Conservation (phyloP, 2,329 filamentous ascomycete genomes). For the Penicillium sp. region DNA sequence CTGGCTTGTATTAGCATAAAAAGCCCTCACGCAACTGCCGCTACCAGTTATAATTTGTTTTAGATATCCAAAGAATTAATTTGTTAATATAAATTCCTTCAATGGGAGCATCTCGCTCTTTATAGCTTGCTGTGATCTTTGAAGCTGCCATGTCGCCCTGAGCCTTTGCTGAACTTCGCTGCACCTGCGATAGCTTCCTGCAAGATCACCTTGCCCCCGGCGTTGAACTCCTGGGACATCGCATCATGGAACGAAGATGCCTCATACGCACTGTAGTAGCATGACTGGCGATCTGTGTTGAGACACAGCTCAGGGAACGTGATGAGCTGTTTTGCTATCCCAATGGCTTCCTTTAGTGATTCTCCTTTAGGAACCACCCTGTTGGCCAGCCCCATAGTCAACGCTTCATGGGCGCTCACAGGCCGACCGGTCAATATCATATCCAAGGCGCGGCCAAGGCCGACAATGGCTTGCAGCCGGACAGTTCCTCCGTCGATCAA, state of each 20-base stretch:
- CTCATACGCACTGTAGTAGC: conserved; percentile 45
- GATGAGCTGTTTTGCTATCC: conserved; percentile 42
- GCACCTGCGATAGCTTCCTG: conserved; percentile 15
- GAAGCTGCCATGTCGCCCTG: conserved; percentile 16
- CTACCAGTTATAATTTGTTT: background rate
- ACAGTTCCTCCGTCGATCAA: conserved; percentile 49
- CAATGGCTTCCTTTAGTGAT: conserved; percentile 43
- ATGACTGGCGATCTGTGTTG: conserved; percentile 43
- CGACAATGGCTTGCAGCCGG: conserved; percentile 44
- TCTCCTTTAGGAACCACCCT: conserved; percentile 46
- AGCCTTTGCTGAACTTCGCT: conserved; percentile 13
- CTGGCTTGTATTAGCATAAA: background rate
- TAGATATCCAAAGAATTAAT: background rate
- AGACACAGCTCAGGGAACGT: conserved; percentile 47
- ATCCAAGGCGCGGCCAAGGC: conserved; percentile 47
- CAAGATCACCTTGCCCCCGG: conserved; percentile 14
- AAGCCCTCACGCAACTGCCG: background rate
- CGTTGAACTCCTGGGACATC: conserved; percentile 12
- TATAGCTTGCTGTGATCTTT: conserved; percentile 14
- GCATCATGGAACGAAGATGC: conserved; percentile 46
- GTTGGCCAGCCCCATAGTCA: conserved; percentile 47
- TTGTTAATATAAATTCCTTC: conserved; percentile 12
- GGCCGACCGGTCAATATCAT: conserved; percentile 50
- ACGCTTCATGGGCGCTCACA: conserved; percentile 44
- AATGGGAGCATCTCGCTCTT: background rate